These are phyloP conservation scores for Plenodomus biglobosus DNA, from an alignment of 2,329 filamentous ascomycete genomes.

Conservation along the genomic window DNA sequence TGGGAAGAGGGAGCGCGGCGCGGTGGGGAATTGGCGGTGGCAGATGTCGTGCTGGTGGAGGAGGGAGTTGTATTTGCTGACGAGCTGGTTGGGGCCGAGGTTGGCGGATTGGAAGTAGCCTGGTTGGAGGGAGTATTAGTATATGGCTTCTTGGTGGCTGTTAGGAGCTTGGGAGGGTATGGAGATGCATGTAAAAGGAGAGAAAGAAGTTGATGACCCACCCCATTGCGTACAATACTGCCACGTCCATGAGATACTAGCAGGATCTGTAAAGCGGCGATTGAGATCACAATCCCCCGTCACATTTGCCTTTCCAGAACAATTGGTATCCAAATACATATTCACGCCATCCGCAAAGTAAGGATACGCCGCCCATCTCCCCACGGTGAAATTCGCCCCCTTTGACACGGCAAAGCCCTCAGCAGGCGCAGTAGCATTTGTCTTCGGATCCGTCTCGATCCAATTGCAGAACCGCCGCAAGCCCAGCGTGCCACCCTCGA, in stretches of 20 bases:
- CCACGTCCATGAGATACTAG: conserved; percentile 52
- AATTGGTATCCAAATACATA: conserved; percentile 45
- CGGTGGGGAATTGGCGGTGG: conserved; percentile 52
- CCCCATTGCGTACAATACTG: conserved; percentile 58
- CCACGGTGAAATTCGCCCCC: conserved; percentile 46
- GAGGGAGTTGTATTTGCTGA: conserved; percentile 52
- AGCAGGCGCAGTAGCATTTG: conserved; percentile 40
- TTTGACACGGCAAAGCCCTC: conserved; percentile 47
- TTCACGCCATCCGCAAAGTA: conserved; percentile 45
- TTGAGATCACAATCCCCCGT: conserved; percentile 45
- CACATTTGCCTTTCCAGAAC: conserved; percentile 35
- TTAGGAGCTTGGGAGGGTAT: too few relatives aligned
- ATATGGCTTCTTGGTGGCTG: not conserved
- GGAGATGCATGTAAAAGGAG: not conserved
- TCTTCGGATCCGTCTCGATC: conserved; percentile 48
- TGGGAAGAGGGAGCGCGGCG: conserved; percentile 46
- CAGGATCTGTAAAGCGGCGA: conserved; percentile 37
- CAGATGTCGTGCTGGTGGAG: conserved; percentile 50
- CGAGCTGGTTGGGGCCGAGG: conserved; percentile 50
- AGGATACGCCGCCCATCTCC: conserved; percentile 48
- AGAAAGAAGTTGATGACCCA: conserved; percentile 12
- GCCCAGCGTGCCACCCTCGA: conserved; percentile 38
- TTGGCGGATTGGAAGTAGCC: conserved; percentile 55
- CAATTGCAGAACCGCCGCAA: conserved; percentile 51
- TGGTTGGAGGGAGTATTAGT: conserved; percentile 11